A percentile compares a stretch with the other conserved stretches of the same genome.
Conservation (phyloP, 768 basidiomycete genomes). For the Tylopilus sp. region DNA sequence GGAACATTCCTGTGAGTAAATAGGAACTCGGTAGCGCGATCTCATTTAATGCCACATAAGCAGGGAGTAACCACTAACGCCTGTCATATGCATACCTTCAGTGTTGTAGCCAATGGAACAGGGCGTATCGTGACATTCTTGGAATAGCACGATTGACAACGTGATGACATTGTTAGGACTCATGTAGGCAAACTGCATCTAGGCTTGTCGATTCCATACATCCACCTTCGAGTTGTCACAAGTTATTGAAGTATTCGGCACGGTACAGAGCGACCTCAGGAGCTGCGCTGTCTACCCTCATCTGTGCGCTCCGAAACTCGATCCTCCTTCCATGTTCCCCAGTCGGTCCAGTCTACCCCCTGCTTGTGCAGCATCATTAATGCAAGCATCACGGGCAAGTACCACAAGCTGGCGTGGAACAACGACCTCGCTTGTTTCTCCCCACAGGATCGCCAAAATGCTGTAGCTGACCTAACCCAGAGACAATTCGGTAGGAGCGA, state of each 20-base stretch:
- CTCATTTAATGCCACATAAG: not conserved
- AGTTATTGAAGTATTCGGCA: not conserved
- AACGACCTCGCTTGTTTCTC: slow-evolving; percentile 76
- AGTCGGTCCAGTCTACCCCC: slow-evolving; percentile 71
- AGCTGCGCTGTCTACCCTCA: not conserved
- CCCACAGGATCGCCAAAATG: slow-evolving; percentile 67
- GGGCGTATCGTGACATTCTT: not conserved
- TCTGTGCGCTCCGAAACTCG: not conserved
- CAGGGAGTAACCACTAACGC: not conserved
- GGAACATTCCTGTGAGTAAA: not conserved
- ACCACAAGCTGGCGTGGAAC: slow-evolving; percentile 85
- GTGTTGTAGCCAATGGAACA: not conserved
- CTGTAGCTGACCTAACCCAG: slow-evolving; percentile 63
- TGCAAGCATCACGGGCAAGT: slow-evolving; percentile 82
- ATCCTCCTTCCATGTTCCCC: slow-evolving; percentile 27
- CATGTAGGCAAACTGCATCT: not conserved
- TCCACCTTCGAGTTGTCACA: not conserved
- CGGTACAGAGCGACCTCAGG: not conserved
- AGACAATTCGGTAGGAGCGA: slow-evolving; percentile 73
- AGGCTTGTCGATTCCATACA: not conserved
- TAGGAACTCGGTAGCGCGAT: not conserved
- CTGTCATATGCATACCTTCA: not conserved
- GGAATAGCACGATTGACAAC: not conserved
- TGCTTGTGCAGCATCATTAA: slow-evolving; percentile 96
- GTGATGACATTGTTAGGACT: not conserved